Percentiles rank a stretch among this genome's conserved stretches.
phyloP scores from a whole-genome alignment of 768 basidiomycete genomes.

The Suillus americanus region DNA sequence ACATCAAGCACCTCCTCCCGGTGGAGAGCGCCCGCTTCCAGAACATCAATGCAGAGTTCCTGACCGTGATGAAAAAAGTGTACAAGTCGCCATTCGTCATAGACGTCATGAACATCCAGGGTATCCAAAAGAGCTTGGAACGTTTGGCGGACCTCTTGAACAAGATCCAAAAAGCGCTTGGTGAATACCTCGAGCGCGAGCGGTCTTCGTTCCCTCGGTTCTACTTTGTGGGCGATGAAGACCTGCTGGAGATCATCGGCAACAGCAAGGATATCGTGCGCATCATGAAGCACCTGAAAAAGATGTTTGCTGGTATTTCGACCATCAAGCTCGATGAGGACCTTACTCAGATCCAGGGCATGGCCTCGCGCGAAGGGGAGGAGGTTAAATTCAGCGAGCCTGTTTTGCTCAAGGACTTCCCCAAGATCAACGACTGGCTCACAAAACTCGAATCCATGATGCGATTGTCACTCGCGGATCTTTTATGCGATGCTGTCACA shows the following conservation, averaged over 20 bases:
- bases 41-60: slow-evolving; percentile 97
- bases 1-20: slow-evolving; percentile 98
- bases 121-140: slow-evolving; percentile 96
- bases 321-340: slow-evolving; percentile 88
- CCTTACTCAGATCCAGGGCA: slow-evolving; percentile 83
- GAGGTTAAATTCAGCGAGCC: slow-evolving; percentile 83
- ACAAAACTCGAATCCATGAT: slow-evolving; percentile 90
- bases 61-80: slow-evolving; percentile 99
- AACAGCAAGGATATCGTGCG: slow-evolving; percentile 98
- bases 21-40: slow-evolving; percentile 97
- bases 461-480: slow-evolving; percentile 82
- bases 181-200: slow-evolving; percentile 98
- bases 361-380: slow-evolving; percentile 96
- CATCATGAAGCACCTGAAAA: slow-evolving; percentile 99
- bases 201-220: slow-evolving; percentile 98
- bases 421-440: slow-evolving; percentile 99
- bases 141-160: slow-evolving; percentile 92
- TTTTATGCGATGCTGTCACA: slow-evolving; percentile 75
- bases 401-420: slow-evolving; percentile 87
- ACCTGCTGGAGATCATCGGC: slow-evolving; percentile 97
- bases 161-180: slow-evolving; percentile 99
- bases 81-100: slow-evolving; percentile 98
- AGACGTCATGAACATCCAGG: slow-evolving; percentile 94
- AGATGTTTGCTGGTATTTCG: slow-evolving; percentile 99
- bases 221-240: slow-evolving; percentile 99